phyloP scores from a whole-genome alignment of 352 stramenopile genomes.

The Chrysophaeum taylorii region DNA sequence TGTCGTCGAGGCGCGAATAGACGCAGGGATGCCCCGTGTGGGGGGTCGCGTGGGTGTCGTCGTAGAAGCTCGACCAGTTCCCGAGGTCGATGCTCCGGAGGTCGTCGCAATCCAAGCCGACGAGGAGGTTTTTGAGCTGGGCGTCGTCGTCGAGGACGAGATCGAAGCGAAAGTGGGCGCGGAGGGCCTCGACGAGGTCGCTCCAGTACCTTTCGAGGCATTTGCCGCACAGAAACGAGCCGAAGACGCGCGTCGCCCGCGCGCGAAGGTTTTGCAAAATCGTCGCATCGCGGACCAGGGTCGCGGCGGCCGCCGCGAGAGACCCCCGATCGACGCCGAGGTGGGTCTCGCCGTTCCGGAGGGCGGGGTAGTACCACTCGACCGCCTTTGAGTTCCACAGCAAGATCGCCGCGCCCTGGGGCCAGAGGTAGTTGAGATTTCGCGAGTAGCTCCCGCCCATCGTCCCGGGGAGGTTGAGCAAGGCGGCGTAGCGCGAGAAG shows the following conservation, averaged over 20 bases:
- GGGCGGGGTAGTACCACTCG: conserved; percentile 10
- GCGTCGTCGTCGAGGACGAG: not conserved
- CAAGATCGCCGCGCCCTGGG: not conserved
- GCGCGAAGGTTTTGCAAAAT: not conserved
- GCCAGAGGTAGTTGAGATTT: conserved; percentile 9
- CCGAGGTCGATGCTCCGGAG: too few species aligned
- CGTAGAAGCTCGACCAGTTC: too few species aligned
- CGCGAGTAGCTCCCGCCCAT: conserved; percentile 11
- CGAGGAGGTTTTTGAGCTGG: too few species aligned
- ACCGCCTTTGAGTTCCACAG: not conserved
- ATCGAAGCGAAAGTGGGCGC: not conserved
- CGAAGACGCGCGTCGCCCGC: not conserved
- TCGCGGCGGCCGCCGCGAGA: not conserved
- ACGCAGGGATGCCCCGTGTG: too few species aligned
- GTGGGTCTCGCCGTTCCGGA: not conserved
- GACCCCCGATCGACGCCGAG: not conserved
- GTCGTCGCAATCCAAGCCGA: too few species aligned
- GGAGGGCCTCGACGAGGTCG: not conserved
- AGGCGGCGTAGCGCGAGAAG: not conserved
- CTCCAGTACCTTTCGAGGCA: not conserved
- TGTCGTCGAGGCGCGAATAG: too few species aligned
- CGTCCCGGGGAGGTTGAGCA: conserved; percentile 8
- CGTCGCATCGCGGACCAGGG: not conserved
- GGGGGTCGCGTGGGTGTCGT: too few species aligned
- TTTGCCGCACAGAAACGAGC: conserved; percentile 3